These are phyloP conservation scores for Trametes hirsuta DNA, from an alignment of 1,284 basidiomycete genomes.

Conservation along the genomic window DNA sequence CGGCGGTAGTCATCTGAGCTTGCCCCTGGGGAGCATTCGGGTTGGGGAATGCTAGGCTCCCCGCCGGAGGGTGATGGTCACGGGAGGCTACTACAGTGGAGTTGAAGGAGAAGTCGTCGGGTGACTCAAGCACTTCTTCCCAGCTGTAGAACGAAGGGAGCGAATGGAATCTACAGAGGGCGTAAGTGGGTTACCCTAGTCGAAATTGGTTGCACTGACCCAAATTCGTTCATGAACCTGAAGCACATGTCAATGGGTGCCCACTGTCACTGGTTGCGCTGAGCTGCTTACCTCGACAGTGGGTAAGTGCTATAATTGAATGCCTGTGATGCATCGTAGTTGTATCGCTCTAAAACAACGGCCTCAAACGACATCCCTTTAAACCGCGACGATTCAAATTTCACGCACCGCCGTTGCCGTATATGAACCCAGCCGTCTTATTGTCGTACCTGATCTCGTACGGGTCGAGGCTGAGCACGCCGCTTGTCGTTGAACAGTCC, in stretches of 20 bases:
- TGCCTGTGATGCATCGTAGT: constrained; percentile 56
- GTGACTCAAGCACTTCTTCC: constrained; percentile 57
- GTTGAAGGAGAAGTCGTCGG: constrained; percentile 61
- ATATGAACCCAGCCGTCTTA: constrained; percentile 53
- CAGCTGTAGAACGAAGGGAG: constrained; percentile 68
- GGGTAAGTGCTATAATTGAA: constrained; percentile 63
- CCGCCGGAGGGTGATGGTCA: constrained; percentile 63
- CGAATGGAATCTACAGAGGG: constrained; percentile 55
- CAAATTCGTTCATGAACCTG: constrained; percentile 66
- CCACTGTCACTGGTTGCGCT: background rate
- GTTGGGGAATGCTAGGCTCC: constrained; percentile 58
- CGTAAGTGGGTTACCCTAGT: background rate
- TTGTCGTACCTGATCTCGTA: constrained; percentile 58
- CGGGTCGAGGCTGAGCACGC: constrained; percentile 59
- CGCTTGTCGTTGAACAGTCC: constrained; percentile 63
- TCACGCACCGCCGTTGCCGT: constrained; percentile 55
- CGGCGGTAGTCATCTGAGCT: constrained; percentile 53
- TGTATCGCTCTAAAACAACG: constrained; percentile 47
- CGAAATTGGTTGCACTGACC: constrained; percentile 35
- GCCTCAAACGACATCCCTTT: background rate
- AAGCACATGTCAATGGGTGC: background rate
- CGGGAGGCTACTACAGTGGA: constrained; percentile 60
- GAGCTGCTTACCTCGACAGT: constrained; percentile 45
- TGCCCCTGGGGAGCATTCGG: constrained; percentile 60
- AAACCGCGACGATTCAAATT: background rate